phyloP scores from a whole-genome alignment of 345 rosid species.

The Euphorbia pulcherrima region DNA sequence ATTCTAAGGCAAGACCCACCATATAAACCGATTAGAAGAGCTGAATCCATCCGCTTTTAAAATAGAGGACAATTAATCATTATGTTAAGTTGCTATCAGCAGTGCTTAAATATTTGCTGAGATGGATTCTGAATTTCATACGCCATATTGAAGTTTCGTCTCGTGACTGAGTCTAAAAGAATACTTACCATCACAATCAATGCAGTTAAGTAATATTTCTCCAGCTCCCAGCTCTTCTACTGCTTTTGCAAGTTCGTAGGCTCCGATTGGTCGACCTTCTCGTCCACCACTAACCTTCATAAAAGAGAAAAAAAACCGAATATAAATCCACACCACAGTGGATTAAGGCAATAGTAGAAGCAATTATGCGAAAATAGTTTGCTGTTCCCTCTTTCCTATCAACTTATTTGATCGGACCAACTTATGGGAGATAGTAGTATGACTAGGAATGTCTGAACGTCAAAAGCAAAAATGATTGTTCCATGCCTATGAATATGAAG shows the following conservation, averaged over 20 bases:
- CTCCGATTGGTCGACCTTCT: constrained; percentile 95
- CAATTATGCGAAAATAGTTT: background rate
- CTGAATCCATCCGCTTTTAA: background rate
- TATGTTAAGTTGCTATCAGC: too few relatives aligned
- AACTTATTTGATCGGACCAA: background rate
- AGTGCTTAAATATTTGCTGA: too few relatives aligned
- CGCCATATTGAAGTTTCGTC: background rate
- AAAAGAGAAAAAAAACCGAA: constrained; percentile 3
- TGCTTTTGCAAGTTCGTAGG: constrained; percentile 93
- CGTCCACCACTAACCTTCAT: constrained; percentile 88
- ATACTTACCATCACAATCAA: constrained; percentile 82
- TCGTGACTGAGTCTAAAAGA: background rate
- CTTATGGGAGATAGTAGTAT: too few relatives aligned
- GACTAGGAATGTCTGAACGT: background rate
- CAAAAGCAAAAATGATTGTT: too few relatives aligned
- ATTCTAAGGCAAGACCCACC: background rate
- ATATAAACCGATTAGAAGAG: background rate
- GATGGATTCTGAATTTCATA: too few relatives aligned
- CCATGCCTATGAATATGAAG: background rate
- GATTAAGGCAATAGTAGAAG: background rate
- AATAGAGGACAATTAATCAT: background rate
- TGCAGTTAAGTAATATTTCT: constrained; percentile 90
- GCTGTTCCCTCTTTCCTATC: background rate
- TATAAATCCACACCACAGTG: background rate
- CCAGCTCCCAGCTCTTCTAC: constrained; percentile 97